Conservation (phyloP, 495 filamentous ascomycete species). For the Tuber borchii region DNA sequence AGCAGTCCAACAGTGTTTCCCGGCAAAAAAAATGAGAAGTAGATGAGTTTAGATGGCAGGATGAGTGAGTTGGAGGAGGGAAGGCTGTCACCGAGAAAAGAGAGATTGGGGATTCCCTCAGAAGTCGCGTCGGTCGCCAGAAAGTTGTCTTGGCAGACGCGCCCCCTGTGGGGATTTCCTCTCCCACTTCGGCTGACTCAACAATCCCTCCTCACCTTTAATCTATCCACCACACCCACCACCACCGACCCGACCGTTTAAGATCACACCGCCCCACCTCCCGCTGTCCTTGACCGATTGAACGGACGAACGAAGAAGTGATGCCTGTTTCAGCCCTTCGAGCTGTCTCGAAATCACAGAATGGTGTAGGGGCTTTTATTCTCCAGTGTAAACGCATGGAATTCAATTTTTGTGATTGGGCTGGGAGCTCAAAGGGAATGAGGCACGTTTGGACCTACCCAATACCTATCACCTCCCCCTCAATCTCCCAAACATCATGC, state of each 20-base stretch:
- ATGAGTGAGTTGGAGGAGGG: conserved; percentile 21
- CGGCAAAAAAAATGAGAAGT: conserved; percentile 10
- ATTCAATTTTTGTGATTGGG: conserved; percentile 94
- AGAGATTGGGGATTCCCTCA: conserved; percentile 28
- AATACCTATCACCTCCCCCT: conserved; percentile 8
- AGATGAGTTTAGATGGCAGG: conserved; percentile 8
- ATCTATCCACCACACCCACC: background rate
- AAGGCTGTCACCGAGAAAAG: conserved; percentile 17
- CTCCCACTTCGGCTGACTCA: conserved; percentile 7
- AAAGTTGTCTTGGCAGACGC: conserved; percentile 31
- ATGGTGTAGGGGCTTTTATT: conserved; percentile 94
- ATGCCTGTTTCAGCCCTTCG: conserved; percentile 38
- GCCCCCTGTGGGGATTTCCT: conserved; percentile 36
- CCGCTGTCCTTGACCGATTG: background rate
- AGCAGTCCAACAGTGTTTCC: background rate
- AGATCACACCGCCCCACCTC: background rate
- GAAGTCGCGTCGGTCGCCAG: conserved; percentile 36
- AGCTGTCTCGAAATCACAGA: conserved; percentile 52
- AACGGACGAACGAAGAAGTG: conserved; percentile 9
- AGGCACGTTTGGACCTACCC: conserved; percentile 57
- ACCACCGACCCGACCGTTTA: background rate
- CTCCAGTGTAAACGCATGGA: conserved; percentile 92
- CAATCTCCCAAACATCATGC: conserved; percentile 11
- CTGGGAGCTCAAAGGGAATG: conserved; percentile 87
- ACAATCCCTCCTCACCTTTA: conserved; percentile 8